Evolutionary conservation across 2,329 filamentous ascomycete species (phyloP).

Genomic region (Colletotrichum navitas): DNA sequence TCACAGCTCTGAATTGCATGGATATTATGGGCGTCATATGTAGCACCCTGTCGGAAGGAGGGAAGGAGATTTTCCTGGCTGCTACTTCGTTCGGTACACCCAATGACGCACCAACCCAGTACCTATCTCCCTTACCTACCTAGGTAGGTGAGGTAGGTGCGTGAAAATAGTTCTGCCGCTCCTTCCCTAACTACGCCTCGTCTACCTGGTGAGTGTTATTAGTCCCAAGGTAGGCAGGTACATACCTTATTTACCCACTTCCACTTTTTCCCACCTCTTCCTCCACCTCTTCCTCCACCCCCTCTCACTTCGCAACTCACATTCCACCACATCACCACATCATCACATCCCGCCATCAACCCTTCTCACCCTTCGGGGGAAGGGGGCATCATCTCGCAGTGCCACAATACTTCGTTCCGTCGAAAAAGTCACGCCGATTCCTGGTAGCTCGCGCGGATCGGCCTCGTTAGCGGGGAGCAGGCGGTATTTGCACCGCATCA

Average conservation of each 20-base stretch:
- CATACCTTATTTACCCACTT: not conserved
- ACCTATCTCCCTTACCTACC: no score
- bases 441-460: no score
- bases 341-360: not conserved
- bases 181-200: not conserved
- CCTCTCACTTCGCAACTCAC: not conserved
- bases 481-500: no score
- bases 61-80: not conserved
- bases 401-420: no score
- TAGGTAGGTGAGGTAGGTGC: no score
- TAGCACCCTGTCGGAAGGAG: not conserved
- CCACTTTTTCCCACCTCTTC: no score
- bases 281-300: not conserved
- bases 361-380: not conserved
- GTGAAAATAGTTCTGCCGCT: not conserved
- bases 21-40: not conserved
- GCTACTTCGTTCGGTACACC: not conserved
- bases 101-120: no score
- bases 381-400: no score
- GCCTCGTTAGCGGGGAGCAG: no score
- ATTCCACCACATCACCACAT: not conserved
- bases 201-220: not conserved
- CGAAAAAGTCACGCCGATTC: no score
- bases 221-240: not conserved
- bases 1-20: not conserved